phyloP scores from a whole-genome alignment of 371 early-diverging fungal species.

The Blastocladiella emersonii region DNA sequence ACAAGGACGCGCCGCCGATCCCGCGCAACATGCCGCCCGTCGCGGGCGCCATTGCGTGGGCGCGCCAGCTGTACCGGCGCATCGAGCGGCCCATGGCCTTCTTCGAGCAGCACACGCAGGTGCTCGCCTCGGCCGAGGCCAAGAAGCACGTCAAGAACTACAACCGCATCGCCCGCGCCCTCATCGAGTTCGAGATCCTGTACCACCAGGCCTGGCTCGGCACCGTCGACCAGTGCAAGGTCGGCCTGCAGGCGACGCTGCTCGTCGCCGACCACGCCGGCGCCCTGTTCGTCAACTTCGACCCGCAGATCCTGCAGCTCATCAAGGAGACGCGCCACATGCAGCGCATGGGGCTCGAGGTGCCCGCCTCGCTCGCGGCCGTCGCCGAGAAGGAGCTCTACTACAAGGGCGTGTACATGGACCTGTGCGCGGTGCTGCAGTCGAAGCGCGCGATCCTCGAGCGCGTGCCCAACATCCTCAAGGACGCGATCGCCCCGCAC shows the following conservation, averaged over 20 bases:
- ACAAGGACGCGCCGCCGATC: constrained; percentile 39
- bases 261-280: constrained; percentile 33
- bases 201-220: constrained; percentile 38
- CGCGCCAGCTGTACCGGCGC: constrained; percentile 35
- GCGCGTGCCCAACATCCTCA: constrained; percentile 22
- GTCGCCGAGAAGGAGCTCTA: constrained; percentile 36
- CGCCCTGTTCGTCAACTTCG: constrained; percentile 43
- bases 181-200: constrained; percentile 43
- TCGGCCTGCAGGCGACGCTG: constrained; percentile 40
- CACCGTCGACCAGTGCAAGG: constrained; percentile 38
- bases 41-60: constrained; percentile 43
- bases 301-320: constrained; percentile 37
- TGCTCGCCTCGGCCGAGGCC: constrained; percentile 32
- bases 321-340: constrained; percentile 38
- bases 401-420: constrained; percentile 27
- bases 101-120: constrained; percentile 27
- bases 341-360: constrained; percentile 31
- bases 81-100: constrained; percentile 41
- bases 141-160: constrained; percentile 46
- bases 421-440: constrained; percentile 26
- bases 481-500: constrained; percentile 34
- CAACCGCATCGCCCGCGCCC: constrained; percentile 40
- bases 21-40: constrained; percentile 41
- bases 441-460: constrained; percentile 28
- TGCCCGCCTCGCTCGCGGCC: constrained; percentile 30